A percentile compares a stretch with the other conserved stretches of the same genome.
phyloP scores from a whole-genome alignment of 805 yeast genomes.

The Starmerella stigmatis region DNA sequence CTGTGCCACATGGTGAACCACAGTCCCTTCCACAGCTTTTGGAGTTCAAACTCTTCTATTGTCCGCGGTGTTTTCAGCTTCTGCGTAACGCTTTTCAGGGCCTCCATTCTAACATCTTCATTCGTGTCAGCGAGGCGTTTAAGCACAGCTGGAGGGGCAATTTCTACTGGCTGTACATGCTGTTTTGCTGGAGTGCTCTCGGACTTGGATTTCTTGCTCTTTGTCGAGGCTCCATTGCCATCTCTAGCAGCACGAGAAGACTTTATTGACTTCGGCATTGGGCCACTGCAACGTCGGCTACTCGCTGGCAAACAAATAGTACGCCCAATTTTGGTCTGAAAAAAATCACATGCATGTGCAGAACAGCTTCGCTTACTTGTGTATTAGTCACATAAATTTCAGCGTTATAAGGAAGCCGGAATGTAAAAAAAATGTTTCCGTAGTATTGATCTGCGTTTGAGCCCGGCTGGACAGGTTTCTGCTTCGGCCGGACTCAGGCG shows the following conservation, averaged over 20 bases:
- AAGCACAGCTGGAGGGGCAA: slow-evolving; percentile 15
- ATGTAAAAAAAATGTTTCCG: slow-evolving; percentile 9
- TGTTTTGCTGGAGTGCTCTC: background rate
- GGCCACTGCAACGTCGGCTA: too few species aligned
- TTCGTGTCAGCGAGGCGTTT: slow-evolving; percentile 22
- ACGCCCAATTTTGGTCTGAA: background rate
- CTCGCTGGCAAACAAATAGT: too few species aligned
- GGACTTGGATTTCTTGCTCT: background rate
- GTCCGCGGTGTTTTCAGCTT: slow-evolving; percentile 41
- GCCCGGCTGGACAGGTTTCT: slow-evolving; percentile 18
- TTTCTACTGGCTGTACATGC: background rate
- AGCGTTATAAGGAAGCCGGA: background rate
- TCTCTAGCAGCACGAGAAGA: background rate
- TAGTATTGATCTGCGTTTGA: slow-evolving; percentile 22
- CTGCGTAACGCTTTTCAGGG: slow-evolving; percentile 53
- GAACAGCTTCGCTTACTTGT: background rate
- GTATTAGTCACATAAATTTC: background rate
- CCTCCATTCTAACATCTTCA: slow-evolving; percentile 61
- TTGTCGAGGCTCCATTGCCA: background rate
- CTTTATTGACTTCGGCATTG: slow-evolving; percentile 2
- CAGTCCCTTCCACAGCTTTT: slow-evolving; percentile 92
- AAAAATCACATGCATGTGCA: slow-evolving; percentile 4
- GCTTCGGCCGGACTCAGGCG: slow-evolving; percentile 19
- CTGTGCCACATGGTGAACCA: slow-evolving; percentile 94
- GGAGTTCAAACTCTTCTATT: slow-evolving; percentile 44